A percentile compares a stretch with the other conserved stretches of the same genome.
Conservation (phyloP, 225 moss, liverwort and hornwort species). For the Bryum argenteum region DNA sequence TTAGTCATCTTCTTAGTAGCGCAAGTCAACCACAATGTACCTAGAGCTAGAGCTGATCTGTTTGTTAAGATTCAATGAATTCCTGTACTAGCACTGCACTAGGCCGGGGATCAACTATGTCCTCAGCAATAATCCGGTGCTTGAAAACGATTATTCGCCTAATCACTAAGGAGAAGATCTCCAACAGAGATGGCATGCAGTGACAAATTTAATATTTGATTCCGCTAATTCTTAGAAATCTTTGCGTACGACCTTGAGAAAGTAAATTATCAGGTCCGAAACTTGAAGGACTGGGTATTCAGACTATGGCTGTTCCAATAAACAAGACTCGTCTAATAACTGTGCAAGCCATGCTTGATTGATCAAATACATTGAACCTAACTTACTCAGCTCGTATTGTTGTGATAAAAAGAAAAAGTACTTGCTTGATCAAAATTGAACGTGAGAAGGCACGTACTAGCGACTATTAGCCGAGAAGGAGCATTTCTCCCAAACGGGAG, state of each 20-base stretch:
- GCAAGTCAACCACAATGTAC: slow-evolving; percentile 15
- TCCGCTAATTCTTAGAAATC: not conserved
- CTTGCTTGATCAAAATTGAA: slow-evolving; percentile 8
- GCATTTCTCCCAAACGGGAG: slow-evolving; percentile 35
- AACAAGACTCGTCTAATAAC: not conserved
- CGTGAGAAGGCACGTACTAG: slow-evolving; percentile 39
- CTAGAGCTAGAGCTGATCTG: slow-evolving; percentile 25
- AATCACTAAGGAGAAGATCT: slow-evolving; percentile 1
- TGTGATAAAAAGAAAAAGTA: not conserved
- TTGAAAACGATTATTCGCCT: not conserved
- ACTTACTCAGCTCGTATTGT: not conserved
- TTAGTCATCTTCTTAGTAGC: not conserved
- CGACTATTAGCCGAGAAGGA: slow-evolving; percentile 50
- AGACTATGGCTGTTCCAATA: slow-evolving; percentile 4
- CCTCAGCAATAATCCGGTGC: not conserved
- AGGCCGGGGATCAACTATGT: slow-evolving; percentile 8
- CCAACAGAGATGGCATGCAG: not conserved
- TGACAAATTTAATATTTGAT: slow-evolving; percentile 8
- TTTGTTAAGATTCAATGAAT: not conserved
- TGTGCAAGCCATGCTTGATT: slow-evolving; percentile 4
- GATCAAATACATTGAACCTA: slow-evolving; percentile 23
- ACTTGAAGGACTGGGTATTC: slow-evolving; percentile 9
- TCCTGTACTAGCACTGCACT: slow-evolving; percentile 9
- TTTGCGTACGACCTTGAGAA: slow-evolving; percentile 3
- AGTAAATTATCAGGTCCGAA: slow-evolving; percentile 3